These are phyloP conservation scores for Rhizophagus prolifer DNA, from an alignment of 192 early-diverging fungal genomes.

Conservation along the genomic window DNA sequence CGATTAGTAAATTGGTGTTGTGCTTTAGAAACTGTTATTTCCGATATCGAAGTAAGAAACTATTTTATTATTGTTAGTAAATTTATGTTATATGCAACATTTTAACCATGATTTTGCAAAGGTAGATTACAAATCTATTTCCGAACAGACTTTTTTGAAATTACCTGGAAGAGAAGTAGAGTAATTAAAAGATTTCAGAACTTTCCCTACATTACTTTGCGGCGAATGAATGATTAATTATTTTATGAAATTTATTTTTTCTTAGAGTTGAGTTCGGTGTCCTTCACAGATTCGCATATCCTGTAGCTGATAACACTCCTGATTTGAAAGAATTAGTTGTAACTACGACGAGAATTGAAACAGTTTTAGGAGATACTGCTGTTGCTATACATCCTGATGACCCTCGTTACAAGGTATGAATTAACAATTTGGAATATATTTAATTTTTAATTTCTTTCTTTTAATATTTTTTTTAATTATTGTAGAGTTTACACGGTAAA, in stretches of 20 bases:
- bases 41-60: constrained; percentile 79
- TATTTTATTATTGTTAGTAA: neutral
- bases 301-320: constrained; percentile 62
- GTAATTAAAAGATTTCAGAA: constrained; percentile 38
- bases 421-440: too few relatives aligned
- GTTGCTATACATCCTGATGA: constrained; percentile 91
- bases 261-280: constrained; percentile 94
- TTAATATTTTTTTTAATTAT: too few relatives aligned
- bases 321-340: constrained; percentile 73
- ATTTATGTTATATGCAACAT: neutral
- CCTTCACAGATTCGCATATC: constrained; percentile 86
- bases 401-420: constrained; percentile 70
- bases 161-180: constrained; percentile 76
- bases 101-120: constrained; percentile 21
- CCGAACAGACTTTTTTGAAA: constrained; percentile 63
- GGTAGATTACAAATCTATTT: constrained; percentile 82
- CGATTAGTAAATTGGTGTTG: constrained; percentile 97
- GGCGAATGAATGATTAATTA: neutral
- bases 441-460: too few relatives aligned
- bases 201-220: neutral
- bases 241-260: constrained; percentile 12
- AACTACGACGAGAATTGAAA: constrained; percentile 96
- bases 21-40: constrained; percentile 89
- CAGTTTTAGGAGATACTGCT: constrained; percentile 96
- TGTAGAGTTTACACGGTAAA: constrained; percentile 57